Base-by-base conservation (phyloP, 2,329 filamentous ascomycete species). In the Aspergillus fijiensis region DNA sequence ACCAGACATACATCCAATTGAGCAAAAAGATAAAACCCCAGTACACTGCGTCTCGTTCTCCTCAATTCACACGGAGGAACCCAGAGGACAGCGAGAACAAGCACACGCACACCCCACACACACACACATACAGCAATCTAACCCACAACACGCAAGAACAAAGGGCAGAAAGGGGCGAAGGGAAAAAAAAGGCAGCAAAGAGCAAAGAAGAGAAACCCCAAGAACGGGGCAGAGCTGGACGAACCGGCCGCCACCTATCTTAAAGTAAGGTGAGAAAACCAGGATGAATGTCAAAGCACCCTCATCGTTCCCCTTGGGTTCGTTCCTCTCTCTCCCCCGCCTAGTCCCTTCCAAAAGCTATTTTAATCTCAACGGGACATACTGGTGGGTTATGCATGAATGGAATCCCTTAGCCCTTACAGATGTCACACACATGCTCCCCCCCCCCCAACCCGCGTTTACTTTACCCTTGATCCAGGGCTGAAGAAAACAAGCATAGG, bases 341-440 rank as follows among this genome's bases (percentile, higher is more conserved):
- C 39, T 42, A 16, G 39, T 45, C 39, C 5, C 14, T 6, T 35
- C 33, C 11, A 35, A 35, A 19, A n/a, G 39, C 53, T 55, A 55
- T 55, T 55, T 55, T 55, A 55, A 55, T 49, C 53, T 47, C 53
- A 55, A 25, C 39, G 39, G 39, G 16, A 31, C 39, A 10, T 35
- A 14, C 16, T 16, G 35, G 14, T 12, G 35, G 7, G 16, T 5
- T 5, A n/a, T 45, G 39, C 39, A 45, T 45, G 39, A 45, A 19
- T 45, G 19, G 39, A 45, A 19, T 45, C 16, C 14, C 16, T 16
- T 19, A 7, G 14, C 39, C 27, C 27, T 9, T 45, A 45, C 39
- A 19, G 14, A 45, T 16, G 6, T 9, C 16, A 19, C 39, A 19
- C 16, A 16, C 39, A 23, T 3, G 4, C 23, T 23, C 23, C 23